These are phyloP conservation scores for Chenopodium album DNA, from an alignment of 148 eudicot species.

Conservation along the genomic window DNA sequence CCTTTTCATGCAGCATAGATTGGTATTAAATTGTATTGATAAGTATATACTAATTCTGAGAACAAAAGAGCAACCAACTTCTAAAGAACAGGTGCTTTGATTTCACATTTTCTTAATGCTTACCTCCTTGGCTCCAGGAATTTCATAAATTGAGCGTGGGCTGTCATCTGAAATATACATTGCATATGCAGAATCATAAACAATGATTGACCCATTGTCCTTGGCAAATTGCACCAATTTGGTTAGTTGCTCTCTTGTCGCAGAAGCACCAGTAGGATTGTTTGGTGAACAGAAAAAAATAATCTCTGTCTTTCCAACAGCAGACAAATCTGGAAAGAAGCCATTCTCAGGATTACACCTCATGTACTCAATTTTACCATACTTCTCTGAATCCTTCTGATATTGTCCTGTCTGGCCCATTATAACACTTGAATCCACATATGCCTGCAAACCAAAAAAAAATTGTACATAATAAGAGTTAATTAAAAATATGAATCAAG, in stretches of 20 bases:
- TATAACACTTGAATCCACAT: conserved; percentile 90
- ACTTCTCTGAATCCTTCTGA: conserved; percentile 68
- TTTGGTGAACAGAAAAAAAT: conserved; percentile 97
- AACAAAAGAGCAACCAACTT: background rate
- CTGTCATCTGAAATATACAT: conserved; percentile 82
- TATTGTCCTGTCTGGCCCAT: conserved; percentile 82
- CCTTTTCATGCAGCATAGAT: background rate
- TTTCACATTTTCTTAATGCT: conserved; percentile 18
- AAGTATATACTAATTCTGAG: background rate
- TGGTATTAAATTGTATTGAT: background rate
- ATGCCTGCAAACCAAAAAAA: conserved; percentile 50
- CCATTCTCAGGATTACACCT: conserved; percentile 90
- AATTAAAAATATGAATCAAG: background rate
- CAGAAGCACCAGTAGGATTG: conserved; percentile 95
- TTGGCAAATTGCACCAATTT: conserved; percentile 78
- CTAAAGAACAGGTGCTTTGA: background rate
- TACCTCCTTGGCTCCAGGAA: conserved; percentile 94
- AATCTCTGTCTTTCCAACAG: conserved; percentile 68
- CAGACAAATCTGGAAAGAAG: conserved; percentile 82
- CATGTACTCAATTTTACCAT: conserved; percentile 86
- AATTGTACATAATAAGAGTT: background rate
- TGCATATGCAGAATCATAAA: conserved; percentile 93
- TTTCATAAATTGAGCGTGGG: conserved; percentile 85
- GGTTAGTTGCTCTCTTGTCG: conserved; percentile 80
- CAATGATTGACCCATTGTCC: conserved; percentile 85